Evolutionary conservation across 805 yeast species (phyloP).

Genomic region (Maudiozyma pseudohumilis): DNA sequence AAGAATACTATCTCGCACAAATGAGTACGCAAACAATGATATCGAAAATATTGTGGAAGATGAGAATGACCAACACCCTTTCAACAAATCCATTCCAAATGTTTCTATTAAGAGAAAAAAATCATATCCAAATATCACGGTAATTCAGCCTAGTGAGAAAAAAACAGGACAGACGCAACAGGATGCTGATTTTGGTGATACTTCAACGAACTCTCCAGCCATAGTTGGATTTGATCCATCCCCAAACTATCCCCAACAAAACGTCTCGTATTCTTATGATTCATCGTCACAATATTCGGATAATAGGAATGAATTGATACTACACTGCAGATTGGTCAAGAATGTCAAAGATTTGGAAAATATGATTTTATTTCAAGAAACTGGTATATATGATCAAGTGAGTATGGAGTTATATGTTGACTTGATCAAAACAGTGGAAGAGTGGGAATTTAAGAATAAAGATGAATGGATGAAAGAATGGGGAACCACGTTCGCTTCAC

Average conservation of each 20-base stretch:
- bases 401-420: constrained; percentile 51
- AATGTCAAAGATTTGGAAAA: constrained; percentile 36
- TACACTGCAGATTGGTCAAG: constrained; percentile 37
- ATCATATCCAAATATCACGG: constrained; percentile 23
- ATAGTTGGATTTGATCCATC: constrained; percentile 31
- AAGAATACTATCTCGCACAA: constrained; percentile 13
- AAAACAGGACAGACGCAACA: background rate
- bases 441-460: constrained; percentile 39
- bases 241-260: constrained; percentile 5
- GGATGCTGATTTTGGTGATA: constrained; percentile 2
- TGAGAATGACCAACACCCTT: constrained; percentile 11
- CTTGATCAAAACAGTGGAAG: constrained; percentile 41
- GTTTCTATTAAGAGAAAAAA: constrained; percentile 22
- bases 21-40: constrained; percentile 1
- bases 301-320: constrained; percentile 14
- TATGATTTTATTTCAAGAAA: constrained; percentile 28
- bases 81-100: constrained; percentile 19
- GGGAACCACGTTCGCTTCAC: constrained; percentile 54
- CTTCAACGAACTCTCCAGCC: constrained; percentile 11
- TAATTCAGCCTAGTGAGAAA: constrained; percentile 12
- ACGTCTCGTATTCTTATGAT: background rate
- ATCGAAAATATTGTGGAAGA: constrained; percentile 4
- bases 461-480: constrained; percentile 41
- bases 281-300: background rate
- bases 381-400: constrained; percentile 41